Percentiles rank a stretch among this genome's conserved stretches.
Evolutionary conservation across 345 rosid species (phyloP).

Genomic region (Durio zibethinus): DNA sequence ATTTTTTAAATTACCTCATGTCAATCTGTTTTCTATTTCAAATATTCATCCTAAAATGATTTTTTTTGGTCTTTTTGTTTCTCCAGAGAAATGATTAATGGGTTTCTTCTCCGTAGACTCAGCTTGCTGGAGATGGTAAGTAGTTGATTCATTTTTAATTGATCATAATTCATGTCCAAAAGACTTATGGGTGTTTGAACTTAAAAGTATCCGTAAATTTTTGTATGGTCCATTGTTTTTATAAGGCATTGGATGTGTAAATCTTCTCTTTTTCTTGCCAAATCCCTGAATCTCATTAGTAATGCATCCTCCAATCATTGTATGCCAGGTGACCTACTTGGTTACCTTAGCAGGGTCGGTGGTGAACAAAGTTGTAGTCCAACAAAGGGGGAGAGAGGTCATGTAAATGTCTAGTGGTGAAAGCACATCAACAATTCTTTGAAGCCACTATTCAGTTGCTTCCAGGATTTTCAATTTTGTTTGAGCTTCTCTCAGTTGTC

Average conservation of each 20-base stretch:
- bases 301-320: not conserved
- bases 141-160: slow-evolving; percentile 6
- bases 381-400: slow-evolving; percentile 42
- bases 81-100: slow-evolving; percentile 51
- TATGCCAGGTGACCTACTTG: slow-evolving; percentile 54
- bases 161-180: not conserved
- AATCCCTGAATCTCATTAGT: not conserved
- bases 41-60: not conserved
- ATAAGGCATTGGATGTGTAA: not conserved
- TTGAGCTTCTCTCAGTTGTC: not conserved
- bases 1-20: not conserved
- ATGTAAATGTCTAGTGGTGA: slow-evolving; percentile 26
- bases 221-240: not conserved
- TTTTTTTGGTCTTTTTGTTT: not conserved
- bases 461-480: not conserved
- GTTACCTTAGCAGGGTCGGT: slow-evolving; percentile 48
- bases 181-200: not conserved
- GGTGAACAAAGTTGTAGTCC: slow-evolving; percentile 34
- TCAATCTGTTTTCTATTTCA: not conserved
- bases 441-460: not conserved
- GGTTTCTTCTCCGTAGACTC: slow-evolving; percentile 79
- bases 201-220: not conserved
- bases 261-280: not conserved
- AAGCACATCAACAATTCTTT: not conserved
- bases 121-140: slow-evolving; percentile 58